Evolutionary conservation across 192 early-diverging fungal species (phyloP).

Genomic region (Mortierella hygrophila): DNA sequence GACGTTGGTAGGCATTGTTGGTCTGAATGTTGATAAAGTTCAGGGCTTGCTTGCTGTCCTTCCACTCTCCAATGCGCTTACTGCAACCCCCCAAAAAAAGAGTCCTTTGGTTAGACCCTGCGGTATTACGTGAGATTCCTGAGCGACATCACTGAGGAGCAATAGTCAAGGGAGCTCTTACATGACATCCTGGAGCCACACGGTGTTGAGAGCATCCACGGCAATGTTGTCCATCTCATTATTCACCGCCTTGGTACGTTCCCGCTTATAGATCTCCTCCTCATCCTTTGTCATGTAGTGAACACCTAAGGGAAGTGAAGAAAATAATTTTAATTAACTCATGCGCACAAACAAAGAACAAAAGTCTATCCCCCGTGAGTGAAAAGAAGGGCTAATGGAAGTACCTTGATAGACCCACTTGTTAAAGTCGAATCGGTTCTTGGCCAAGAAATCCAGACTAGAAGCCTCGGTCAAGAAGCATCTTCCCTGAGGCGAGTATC

Average conservation of each 20-base stretch:
- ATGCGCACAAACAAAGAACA: no score
- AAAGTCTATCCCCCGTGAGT: not conserved
- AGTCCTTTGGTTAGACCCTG: not conserved
- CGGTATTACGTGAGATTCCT: not conserved
- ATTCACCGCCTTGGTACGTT: slow-evolving; percentile 16
- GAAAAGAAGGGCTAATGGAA: not conserved
- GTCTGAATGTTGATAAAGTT: slow-evolving; percentile 40
- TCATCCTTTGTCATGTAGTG: slow-evolving; percentile 38
- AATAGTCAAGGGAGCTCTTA: not conserved
- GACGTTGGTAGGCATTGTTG: slow-evolving; percentile 22
- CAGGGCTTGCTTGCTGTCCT: slow-evolving; percentile 1
- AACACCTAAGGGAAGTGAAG: slow-evolving; percentile 11
- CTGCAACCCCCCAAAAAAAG: not conserved
- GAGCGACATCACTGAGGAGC: not conserved
- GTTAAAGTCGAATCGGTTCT: slow-evolving; percentile 91
- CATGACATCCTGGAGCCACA: slow-evolving; percentile 29
- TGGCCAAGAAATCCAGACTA: slow-evolving; percentile 80
- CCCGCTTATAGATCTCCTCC: slow-evolving; percentile 19
- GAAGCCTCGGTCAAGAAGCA: slow-evolving; percentile 62
- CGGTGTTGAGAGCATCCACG: slow-evolving; percentile 6
- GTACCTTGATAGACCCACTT: slow-evolving; percentile 84
- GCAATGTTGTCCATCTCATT: slow-evolving; percentile 26
- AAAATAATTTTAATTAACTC: not conserved
- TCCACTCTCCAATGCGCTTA: slow-evolving; percentile 26
- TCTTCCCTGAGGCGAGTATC: slow-evolving; percentile 61